Evolutionary conservation across 2,329 filamentous ascomycete genomes (phyloP), one percentile per base, ranked within the genome.

Genomic region (Laburnicola sp.): DNA sequence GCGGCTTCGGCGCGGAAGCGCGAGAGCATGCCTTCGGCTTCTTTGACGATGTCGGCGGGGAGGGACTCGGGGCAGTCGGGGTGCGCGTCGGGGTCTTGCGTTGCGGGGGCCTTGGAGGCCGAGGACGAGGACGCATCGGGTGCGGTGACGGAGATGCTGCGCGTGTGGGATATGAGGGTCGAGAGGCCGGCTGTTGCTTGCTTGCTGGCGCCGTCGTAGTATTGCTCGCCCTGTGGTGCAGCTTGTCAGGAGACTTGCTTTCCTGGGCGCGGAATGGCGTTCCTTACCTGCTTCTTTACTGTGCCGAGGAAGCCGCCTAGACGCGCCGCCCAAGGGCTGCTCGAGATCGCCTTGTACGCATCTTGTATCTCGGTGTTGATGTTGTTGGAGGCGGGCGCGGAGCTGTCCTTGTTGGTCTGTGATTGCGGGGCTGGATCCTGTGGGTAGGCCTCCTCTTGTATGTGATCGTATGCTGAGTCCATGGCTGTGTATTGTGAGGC

Each of bases 391-490:
- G 75, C 54, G 65, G 65, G 53, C 53, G 59, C 50, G 60, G 60
- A 60, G 59, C 63, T 72, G 37, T 77, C 75, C 54, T 78, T 75
- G 57, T 80, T 76, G 31, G 63, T 69, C 32, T 77, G 76, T 58
- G 78, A 74, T 59, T 82, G 79, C 45, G 75, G 72, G 30, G 65
- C 54, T 28, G 71, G 62, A 55, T 83, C 78, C 53, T 78, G 70
- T 3, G 77, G 73, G 25, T 76, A 75, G 62, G 89, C 82, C 72
- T 94, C 87, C 77, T 96, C 91, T 71, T 91, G 86, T 66, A 97
- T 96, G 74, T 96, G 91, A 70, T 99, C 94, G 82, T 97, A 99
- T 38, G 92, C 92, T 68, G 95, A 81, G 83, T 99, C 94, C 94
- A 99, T 97, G 45, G 42, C 57, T 28, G 45, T 45, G n/a, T n/a